Evolutionary conservation across 208 protist species (phyloP).

Genomic region (Acanthamoeba royreba): DNA sequence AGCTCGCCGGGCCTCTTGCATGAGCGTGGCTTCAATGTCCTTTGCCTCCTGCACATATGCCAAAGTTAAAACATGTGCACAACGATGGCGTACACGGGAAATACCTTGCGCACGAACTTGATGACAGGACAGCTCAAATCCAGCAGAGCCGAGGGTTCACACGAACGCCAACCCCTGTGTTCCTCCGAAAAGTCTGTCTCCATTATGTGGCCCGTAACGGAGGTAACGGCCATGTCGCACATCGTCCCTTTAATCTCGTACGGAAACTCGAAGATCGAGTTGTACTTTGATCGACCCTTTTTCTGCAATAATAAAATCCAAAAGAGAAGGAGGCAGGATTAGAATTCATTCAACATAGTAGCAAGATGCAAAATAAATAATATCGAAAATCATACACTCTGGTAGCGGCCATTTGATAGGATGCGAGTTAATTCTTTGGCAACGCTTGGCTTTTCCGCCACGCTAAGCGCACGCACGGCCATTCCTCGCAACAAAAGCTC

Average conservation of each 20-base stretch:
- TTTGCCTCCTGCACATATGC: constrained; percentile 69
- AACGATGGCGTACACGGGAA: background rate
- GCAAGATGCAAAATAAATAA: background rate
- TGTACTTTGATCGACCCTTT: constrained; percentile 73
- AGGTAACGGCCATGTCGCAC: constrained; percentile 91
- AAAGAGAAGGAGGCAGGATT: background rate
- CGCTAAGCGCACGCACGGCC: constrained; percentile 74
- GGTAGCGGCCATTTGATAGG: constrained; percentile 49
- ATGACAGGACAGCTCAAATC: constrained; percentile 73
- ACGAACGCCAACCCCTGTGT: constrained; percentile 86
- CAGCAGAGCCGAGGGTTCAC: constrained; percentile 89
- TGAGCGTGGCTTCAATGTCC: constrained; percentile 81
- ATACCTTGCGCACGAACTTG: constrained; percentile 77
- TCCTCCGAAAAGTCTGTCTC: constrained; percentile 81
- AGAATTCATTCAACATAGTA: background rate
- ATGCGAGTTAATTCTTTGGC: constrained; percentile 81
- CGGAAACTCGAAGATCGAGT: constrained; percentile 82
- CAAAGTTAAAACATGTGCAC: background rate
- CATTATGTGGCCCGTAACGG: constrained; percentile 95
- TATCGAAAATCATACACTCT: background rate
- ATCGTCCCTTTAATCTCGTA: constrained; percentile 71
- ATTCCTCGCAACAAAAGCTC: too few relatives aligned
- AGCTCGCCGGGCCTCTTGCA: constrained; percentile 55
- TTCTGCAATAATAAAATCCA: constrained; percentile 36
- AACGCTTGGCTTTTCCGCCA: constrained; percentile 91